These are phyloP conservation scores for Vitellaria paradoxa DNA, from an alignment of 179 eudicot genomes.

Conservation along the genomic window DNA sequence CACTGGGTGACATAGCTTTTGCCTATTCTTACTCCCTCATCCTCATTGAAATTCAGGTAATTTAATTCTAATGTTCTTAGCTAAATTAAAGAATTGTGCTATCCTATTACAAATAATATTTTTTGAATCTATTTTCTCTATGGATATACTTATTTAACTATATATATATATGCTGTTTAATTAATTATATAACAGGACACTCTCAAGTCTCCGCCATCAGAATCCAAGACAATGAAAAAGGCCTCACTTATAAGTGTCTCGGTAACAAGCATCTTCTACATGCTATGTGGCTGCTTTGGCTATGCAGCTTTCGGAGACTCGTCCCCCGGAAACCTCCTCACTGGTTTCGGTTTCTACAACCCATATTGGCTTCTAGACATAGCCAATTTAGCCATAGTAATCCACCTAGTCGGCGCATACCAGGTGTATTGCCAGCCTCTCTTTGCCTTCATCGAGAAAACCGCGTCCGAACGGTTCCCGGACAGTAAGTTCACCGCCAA, in stretches of 20 bases:
- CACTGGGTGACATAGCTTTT: slow-evolving; percentile 66
- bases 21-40: slow-evolving; percentile 62
- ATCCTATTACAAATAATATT: no score
- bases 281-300: slow-evolving; percentile 28
- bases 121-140: no score
- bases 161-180: not conserved
- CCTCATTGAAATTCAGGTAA: slow-evolving; percentile 61
- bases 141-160: no score
- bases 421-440: slow-evolving; percentile 29
- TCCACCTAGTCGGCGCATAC: slow-evolving; percentile 31
- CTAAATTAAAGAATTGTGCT: not conserved
- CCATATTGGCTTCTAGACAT: slow-evolving; percentile 31
- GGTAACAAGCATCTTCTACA: slow-evolving; percentile 29
- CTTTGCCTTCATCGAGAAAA: slow-evolving; percentile 26
- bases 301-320: slow-evolving; percentile 30
- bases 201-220: slow-evolving; percentile 25
- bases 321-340: slow-evolving; percentile 28
- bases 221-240: slow-evolving; percentile 30
- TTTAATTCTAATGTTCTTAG: not conserved
- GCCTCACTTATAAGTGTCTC: slow-evolving; percentile 19
- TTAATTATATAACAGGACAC: slow-evolving; percentile 21
- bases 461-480: slow-evolving; percentile 6
- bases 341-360: slow-evolving; percentile 30
- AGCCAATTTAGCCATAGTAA: slow-evolving; percentile 23
- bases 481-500: slow-evolving; percentile 15